phyloP scores from a whole-genome alignment of 2,329 filamentous ascomycete species.

The Aschersonia sp. region DNA sequence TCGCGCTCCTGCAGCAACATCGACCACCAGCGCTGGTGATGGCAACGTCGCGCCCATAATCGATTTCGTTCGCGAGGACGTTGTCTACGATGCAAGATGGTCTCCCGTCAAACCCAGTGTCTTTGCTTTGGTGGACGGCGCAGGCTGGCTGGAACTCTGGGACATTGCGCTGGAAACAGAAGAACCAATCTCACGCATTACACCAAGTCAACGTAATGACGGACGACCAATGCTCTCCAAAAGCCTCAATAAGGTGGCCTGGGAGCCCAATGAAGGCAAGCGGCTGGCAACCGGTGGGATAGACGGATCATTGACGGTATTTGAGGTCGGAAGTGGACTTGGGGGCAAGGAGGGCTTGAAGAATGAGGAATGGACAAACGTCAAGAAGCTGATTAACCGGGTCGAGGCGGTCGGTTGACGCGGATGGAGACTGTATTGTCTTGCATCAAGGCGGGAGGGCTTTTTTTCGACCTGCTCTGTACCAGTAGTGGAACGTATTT shows the following conservation, averaged over 20 bases:
- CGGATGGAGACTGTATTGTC: slow-evolving; percentile 20
- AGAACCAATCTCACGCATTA: slow-evolving; percentile 72
- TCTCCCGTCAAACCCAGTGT: slow-evolving; percentile 87
- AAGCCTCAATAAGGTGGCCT: slow-evolving; percentile 86
- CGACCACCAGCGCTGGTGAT: slow-evolving; percentile 39
- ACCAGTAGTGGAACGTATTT: too few relatives aligned
- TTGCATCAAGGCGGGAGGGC: too few relatives aligned
- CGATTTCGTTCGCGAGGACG: slow-evolving; percentile 85
- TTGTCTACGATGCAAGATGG: slow-evolving; percentile 95
- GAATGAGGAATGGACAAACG: slow-evolving; percentile 81
- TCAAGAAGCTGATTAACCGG: slow-evolving; percentile 77
- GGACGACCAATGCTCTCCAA: slow-evolving; percentile 59
- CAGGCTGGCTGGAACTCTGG: slow-evolving; percentile 86
- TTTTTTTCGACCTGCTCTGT: too few relatives aligned
- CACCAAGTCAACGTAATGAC: slow-evolving; percentile 52
- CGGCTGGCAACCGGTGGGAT: slow-evolving; percentile 82
- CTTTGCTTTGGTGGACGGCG: slow-evolving; percentile 88
- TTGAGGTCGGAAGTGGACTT: slow-evolving; percentile 73
- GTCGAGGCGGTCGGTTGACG: slow-evolving; percentile 48
- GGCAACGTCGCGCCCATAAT: slow-evolving; percentile 58
- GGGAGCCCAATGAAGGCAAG: slow-evolving; percentile 83
- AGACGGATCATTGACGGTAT: slow-evolving; percentile 80
- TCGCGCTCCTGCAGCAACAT: slow-evolving; percentile 61
- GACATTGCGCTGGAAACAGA: slow-evolving; percentile 88
- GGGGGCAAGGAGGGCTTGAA: slow-evolving; percentile 75